Evolutionary conservation across 805 yeast genomes (phyloP).

Genomic region (Komagataella pastoris): DNA sequence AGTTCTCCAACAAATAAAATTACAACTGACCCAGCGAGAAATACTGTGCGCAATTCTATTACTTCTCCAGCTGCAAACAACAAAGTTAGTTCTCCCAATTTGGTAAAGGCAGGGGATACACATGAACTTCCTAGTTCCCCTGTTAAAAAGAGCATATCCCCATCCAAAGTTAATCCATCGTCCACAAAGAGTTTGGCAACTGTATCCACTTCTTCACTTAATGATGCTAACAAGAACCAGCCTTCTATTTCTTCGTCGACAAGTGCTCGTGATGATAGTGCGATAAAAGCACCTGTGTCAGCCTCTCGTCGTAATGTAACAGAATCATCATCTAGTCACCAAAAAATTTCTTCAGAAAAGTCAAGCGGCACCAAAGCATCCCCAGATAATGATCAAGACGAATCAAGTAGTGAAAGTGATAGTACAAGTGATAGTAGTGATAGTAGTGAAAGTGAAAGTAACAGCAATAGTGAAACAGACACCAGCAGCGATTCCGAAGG

Average conservation of each 20-base stretch:
- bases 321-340: not conserved
- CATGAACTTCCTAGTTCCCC: not conserved
- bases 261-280: not conserved
- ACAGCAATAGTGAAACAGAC: not conserved
- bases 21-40: not conserved
- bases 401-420: conserved; percentile 1
- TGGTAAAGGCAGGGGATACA: not conserved
- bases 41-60: not conserved
- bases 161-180: not conserved
- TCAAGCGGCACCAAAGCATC: not conserved
- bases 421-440: conserved; percentile 3
- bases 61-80: not conserved
- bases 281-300: not conserved
- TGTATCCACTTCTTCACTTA: not conserved
- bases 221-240: not conserved
- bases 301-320: not conserved
- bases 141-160: too few species aligned
- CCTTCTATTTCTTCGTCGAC: not conserved
- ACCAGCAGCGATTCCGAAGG: not conserved
- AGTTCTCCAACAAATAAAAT: too few species aligned
- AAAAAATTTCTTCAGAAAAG: not conserved
- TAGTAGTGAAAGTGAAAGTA: conserved; percentile 1
- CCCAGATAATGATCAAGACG: not conserved
- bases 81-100: not conserved
- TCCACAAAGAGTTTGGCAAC: not conserved